Evolutionary conservation across 2,329 filamentous ascomycete species (phyloP).

Genomic region (Calonectria leucothoes): DNA sequence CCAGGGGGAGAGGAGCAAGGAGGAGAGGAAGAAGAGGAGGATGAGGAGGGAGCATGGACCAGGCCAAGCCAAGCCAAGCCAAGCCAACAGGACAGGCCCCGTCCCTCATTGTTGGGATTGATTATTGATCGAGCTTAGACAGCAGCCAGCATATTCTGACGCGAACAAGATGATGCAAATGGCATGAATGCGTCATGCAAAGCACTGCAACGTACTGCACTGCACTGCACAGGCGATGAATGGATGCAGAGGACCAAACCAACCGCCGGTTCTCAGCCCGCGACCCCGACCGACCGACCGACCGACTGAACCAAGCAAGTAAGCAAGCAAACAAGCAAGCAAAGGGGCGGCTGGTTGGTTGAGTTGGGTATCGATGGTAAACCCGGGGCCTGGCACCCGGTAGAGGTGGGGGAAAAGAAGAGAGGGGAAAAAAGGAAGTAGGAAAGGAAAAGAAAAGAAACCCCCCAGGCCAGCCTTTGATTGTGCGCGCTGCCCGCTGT

Average conservation of each 20-base stretch:
- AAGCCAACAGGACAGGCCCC: no score
- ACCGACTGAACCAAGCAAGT: neutral
- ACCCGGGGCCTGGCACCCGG: neutral
- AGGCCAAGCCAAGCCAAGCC: no score
- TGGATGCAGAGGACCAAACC: neutral
- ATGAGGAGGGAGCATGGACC: no score
- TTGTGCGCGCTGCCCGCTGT: no score
- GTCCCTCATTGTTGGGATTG: no score
- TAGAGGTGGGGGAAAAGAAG: neutral
- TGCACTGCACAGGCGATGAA: neutral
- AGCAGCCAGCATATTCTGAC: neutral
- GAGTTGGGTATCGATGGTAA: neutral
- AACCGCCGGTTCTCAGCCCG: neutral
- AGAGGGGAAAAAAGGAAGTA: neutral
- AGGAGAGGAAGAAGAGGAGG: neutral
- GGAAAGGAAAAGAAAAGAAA: neutral
- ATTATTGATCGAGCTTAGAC: no score
- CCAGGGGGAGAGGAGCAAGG: neutral
- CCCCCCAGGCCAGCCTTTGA: no score
- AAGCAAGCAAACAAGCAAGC: neutral
- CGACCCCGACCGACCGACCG: neutral
- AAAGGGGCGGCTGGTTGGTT: no score
- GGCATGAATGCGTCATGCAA: neutral
- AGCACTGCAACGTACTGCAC: no score
- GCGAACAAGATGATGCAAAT: neutral